Evolutionary conservation across 2,329 filamentous ascomycete species (phyloP).

Genomic region (Septoria petroselini): DNA sequence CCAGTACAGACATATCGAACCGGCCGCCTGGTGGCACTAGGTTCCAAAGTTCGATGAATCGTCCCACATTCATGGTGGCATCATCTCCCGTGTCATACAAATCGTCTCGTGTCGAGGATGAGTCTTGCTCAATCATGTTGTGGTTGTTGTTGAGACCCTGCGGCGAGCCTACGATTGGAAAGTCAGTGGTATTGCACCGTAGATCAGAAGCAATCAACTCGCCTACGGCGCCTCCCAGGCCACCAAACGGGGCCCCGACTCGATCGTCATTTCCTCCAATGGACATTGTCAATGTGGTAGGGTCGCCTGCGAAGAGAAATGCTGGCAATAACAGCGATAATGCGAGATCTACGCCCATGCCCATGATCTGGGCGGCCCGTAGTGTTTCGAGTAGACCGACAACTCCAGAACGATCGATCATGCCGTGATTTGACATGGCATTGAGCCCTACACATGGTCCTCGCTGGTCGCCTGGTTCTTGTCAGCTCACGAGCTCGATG

Average conservation of each 20-base stretch:
- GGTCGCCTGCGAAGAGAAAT: constrained; percentile 4
- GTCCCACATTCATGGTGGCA: neutral
- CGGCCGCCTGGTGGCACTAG: constrained; percentile 1
- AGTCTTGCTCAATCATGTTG: constrained; percentile 6
- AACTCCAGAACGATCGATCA: constrained; percentile 6
- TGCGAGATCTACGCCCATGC: constrained; percentile 3
- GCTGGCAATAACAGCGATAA: neutral
- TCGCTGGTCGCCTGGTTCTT: constrained; percentile 3
- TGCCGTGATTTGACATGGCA: constrained; percentile 3
- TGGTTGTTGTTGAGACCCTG: constrained; percentile 10
- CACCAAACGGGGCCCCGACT: neutral
- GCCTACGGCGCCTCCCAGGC: neutral
- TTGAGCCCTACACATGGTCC: constrained; percentile 5
- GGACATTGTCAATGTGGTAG: constrained; percentile 3
- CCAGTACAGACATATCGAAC: neutral
- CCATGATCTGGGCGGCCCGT: neutral
- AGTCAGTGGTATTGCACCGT: neutral
- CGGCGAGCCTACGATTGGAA: neutral
- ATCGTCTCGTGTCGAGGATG: constrained; percentile 7
- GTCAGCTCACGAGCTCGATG: neutral
- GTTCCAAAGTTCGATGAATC: constrained; percentile 4
- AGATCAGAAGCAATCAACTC: too few species aligned
- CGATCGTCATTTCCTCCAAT: constrained; percentile 6
- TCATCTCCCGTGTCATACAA: constrained; percentile 7
- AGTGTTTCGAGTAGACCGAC: neutral